Evolutionary conservation across 2,329 filamentous ascomycete species (phyloP), one percentile per base, ranked within the genome.

Genomic region (Pseudogymnoascus sp.): DNA sequence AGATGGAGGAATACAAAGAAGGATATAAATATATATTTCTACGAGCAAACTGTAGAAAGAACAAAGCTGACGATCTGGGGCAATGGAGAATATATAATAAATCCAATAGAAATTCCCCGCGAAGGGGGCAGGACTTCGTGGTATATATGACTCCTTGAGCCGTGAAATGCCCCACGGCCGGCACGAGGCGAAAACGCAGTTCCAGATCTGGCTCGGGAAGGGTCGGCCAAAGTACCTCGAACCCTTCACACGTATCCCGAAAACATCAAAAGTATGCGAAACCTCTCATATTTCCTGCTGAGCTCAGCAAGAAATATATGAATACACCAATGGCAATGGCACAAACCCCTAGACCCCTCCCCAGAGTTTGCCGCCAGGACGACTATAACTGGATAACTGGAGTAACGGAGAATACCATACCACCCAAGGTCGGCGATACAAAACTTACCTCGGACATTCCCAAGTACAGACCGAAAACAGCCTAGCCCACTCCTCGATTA

Each of bases 381-480:
- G 24, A 24, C n/a, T n/a, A n/a, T n/a, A n/a, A n/a, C n/a, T n/a
- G 24, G 2, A 24, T 24, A 3, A 24, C 24, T 24, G 24, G 24
- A 24, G 24, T 24, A 24, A 24, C 24, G 24, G 24, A 24, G 24
- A 24, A 24, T 24, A 24, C 24, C 24, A 24, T 24, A 44, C 40
- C 40, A 44, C 19, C 50, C 24, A 59, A 59, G 50, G 50, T 31
- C 26, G 7, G 50, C 50, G 24, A 24, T 31, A n/a, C 19, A 4
- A 59, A 59, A 59, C 53, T 59, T 59, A 59, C 53, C 53, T 59
- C 53, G 53, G 53, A 37, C 26, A 31, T 37, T 59, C 53, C 16
- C 16, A 37, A 21, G 26, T 33, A 33, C 24, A 33, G 4, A 6
- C 33, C 53, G 33, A 59, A 33, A 59, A 59, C 29, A 21, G 33